Evolutionary conservation across 2,329 filamentous ascomycete species (phyloP).

Genomic region (Pseudocercospora musae): DNA sequence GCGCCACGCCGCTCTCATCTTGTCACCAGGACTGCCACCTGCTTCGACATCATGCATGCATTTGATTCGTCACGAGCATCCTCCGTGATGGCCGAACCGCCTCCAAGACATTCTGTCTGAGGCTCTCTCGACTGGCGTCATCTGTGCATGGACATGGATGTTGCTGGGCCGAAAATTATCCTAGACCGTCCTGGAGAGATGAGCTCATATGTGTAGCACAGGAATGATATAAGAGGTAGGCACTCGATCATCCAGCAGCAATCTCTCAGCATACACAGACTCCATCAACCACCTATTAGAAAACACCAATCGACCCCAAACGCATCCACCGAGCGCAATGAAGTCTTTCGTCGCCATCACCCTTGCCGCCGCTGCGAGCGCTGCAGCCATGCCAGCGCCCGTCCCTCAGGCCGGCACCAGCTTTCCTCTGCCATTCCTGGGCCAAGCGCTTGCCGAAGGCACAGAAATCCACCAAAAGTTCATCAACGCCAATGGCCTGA

Average conservation of each 20-base stretch:
- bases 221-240: not conserved
- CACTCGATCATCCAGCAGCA: not conserved
- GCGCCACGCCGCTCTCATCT: not conserved
- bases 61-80: not conserved
- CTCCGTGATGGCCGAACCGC: not conserved
- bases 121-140: not conserved
- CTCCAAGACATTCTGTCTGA: not conserved
- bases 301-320: not conserved
- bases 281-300: not conserved
- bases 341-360: constrained; percentile 24
- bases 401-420: constrained; percentile 5
- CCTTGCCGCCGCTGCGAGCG: constrained; percentile 18
- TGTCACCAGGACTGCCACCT: no score
- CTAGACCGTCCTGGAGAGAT: not conserved
- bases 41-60: no score
- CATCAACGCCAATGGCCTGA: constrained; percentile 26
- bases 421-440: constrained; percentile 17
- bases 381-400: constrained; percentile 19
- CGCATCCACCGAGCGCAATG: constrained; percentile 24
- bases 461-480: constrained; percentile 26
- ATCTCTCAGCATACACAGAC: not conserved
- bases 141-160: not conserved
- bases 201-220: not conserved
- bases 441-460: constrained; percentile 23
- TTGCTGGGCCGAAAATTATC: not conserved